Percentiles rank a stretch among this genome's conserved stretches.
These are phyloP conservation scores for Helotiales sp. DNA, from an alignment of 2,329 filamentous ascomycete species.

Conservation along the genomic window DNA sequence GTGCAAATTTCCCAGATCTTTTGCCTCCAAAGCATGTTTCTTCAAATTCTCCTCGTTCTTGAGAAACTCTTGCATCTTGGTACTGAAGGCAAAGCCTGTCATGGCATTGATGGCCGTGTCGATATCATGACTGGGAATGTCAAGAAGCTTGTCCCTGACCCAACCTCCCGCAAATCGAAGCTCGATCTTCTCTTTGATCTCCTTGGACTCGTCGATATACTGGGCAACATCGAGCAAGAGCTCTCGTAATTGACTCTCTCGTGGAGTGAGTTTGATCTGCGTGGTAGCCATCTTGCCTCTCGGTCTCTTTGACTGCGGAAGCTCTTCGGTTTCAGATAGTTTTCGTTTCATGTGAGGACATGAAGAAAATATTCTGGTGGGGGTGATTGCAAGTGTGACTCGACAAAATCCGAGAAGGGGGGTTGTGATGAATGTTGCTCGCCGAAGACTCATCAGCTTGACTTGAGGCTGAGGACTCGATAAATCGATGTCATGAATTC, in stretches of 20 bases:
- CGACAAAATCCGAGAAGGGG: slow-evolving; percentile 21
- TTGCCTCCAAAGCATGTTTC: slow-evolving; percentile 62
- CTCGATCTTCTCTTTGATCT: slow-evolving; percentile 59
- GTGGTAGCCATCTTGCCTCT: slow-evolving; percentile 34
- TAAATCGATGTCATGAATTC: neutral
- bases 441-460: slow-evolving; percentile 26
- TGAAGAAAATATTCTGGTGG: slow-evolving; percentile 26
- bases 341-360: slow-evolving; percentile 39
- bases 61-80: slow-evolving; percentile 71
- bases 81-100: slow-evolving; percentile 79
- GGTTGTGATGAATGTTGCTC: slow-evolving; percentile 9
- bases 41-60: slow-evolving; percentile 61
- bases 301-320: slow-evolving; percentile 26
- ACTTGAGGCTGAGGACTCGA: neutral
- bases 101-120: slow-evolving; percentile 85
- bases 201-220: slow-evolving; percentile 61
- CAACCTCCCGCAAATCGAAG: slow-evolving; percentile 85
- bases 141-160: slow-evolving; percentile 84
- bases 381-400: slow-evolving; percentile 32
- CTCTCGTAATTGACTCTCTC: slow-evolving; percentile 73
- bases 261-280: slow-evolving; percentile 63
- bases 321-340: slow-evolving; percentile 43
- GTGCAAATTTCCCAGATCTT: slow-evolving; percentile 76
- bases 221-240: slow-evolving; percentile 82
- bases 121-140: slow-evolving; percentile 76